phyloP scores from a whole-genome alignment of 495 filamentous ascomycete species.

The Penicillium silybi region DNA sequence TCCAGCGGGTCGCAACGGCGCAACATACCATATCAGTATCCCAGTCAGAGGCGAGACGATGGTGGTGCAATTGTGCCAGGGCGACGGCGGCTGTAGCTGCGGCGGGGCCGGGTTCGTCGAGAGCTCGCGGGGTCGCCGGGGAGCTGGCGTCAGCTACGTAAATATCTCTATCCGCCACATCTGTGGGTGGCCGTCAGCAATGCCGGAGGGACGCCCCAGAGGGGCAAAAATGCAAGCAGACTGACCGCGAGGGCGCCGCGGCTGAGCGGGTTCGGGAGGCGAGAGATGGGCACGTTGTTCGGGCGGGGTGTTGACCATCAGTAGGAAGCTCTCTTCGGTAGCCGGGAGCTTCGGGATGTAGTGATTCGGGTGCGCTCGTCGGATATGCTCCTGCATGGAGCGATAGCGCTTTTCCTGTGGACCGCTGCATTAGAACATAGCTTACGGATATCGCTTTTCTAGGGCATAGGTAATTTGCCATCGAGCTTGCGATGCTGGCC shows the following conservation, averaged over 20 bases:
- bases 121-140: conserved; percentile 64
- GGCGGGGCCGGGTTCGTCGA: conserved; percentile 67
- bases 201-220: background rate
- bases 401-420: conserved; percentile 92
- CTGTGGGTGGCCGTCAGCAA: conserved; percentile 33
- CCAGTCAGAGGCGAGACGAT: conserved; percentile 77
- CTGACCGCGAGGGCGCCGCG: conserved; percentile 37
- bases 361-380: conserved; percentile 93
- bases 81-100: conserved; percentile 81
- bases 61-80: conserved; percentile 80
- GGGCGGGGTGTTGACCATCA: conserved; percentile 90
- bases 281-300: conserved; percentile 63
- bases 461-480: background rate
- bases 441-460: background rate
- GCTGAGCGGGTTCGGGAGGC: conserved; percentile 47
- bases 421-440: conserved; percentile 21
- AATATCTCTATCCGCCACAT: conserved; percentile 45
- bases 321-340: conserved; percentile 94
- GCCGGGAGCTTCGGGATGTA: conserved; percentile 99
- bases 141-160: conserved; percentile 67
- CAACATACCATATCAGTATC: conserved; percentile 74
- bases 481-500: background rate
- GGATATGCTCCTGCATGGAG: conserved; percentile 99
- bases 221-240: conserved; percentile 1
- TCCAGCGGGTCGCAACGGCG: background rate